Evolutionary conservation across 2,329 filamentous ascomycete genomes (phyloP), one percentile per base, ranked within the genome.

Genomic region (Aspergillus arachidicola): DNA sequence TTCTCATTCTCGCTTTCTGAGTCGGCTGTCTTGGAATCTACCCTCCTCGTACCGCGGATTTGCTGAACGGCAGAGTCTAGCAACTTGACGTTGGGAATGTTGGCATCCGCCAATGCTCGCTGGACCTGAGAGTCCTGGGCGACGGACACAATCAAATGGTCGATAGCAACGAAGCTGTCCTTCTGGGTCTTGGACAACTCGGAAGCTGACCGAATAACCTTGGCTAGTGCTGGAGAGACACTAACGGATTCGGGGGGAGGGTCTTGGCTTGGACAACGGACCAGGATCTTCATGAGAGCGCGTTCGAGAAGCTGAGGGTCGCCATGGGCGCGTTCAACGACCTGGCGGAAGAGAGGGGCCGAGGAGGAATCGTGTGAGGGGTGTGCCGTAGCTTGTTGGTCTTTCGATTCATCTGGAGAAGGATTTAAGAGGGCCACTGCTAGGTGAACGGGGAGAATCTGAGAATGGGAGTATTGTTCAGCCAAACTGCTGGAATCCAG

Each of bases 161-260:
- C 95, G 64, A 98, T 89, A 46, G 94, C 95, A 68, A 99, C 92
- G 78, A 89, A 99, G 68, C 89, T 92, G 77, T 99, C 95, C 73
- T 97, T 98, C 73, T 99, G 95, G n/a, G 94, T 93, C 81, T 96
- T 97, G 72, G 96, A 94, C 60, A 99, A 80, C 36, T 98, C 93
- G 77, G 91, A 89, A 2, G 95, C 93, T 69, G 92, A 88, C 70
- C 93, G 87, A 58, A 99, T 84, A 62, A 97, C 86, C 70, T 91
- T 92, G 66, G 90, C 88, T 79, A 98, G 94, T 10, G 88, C 84
- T 1, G 93, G 93, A 12, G 94, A 89, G 72, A 96, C 88, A 60
- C 91, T 89, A 61, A 96, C 89, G 70, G 91, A 88, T 75, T 98
- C 94, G 64, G 95, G 95, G 14, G 95, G 94, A 16, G 95, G 95